Evolutionary conservation across 2,329 filamentous ascomycete species (phyloP), one percentile per base, ranked within the genome.

Genomic region (Fusarium metavorans): DNA sequence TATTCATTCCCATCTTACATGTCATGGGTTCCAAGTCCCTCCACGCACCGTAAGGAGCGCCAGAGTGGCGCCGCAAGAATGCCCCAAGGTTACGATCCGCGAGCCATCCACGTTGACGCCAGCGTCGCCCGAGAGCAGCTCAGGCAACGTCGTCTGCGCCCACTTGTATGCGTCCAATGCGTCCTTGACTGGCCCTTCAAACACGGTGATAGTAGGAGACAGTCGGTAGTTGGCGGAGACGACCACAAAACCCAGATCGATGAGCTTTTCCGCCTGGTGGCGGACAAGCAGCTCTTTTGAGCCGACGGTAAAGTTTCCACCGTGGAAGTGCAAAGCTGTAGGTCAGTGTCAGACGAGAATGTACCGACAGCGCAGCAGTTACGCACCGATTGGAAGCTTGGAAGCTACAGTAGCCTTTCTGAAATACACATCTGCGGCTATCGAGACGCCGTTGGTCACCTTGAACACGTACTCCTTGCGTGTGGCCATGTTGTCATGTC

Each of bases 131-230:
- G 37, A 41, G 23, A 60, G 57, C 37, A 43, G 35, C 27, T 27
- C 57, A 34, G 57, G 57, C 23, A 60, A 39, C 27, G 8, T 43
- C 10, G 37, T 43, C 57, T 60, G 57, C 14, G 57, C 23, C 57
- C 57, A 60, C 18, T 14, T 30, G 39, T 60, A 60, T 43, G 57
- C 57, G 27, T 60, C 57, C 57, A 41, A 30, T 25, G 37, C 57
- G 25, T 60, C 57, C 14, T 25, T 60, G 10, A 60, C 57, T 60
- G 57, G 57, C 18, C 57, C 57, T 60, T 60, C 57, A 60, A 45
- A 60, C 57, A 43, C 57, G 10, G 57, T 43, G 14, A 60, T 60
- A 20, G 57, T 60, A 45, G 57, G 57, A 30, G 57, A 60, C 57
- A 60, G 57, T 43, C 57, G 13, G 39, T 60, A 60, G 39, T 60